phyloP scores from a whole-genome alignment of 2,329 filamentous ascomycete species.

The Fusarium caatingaense region DNA sequence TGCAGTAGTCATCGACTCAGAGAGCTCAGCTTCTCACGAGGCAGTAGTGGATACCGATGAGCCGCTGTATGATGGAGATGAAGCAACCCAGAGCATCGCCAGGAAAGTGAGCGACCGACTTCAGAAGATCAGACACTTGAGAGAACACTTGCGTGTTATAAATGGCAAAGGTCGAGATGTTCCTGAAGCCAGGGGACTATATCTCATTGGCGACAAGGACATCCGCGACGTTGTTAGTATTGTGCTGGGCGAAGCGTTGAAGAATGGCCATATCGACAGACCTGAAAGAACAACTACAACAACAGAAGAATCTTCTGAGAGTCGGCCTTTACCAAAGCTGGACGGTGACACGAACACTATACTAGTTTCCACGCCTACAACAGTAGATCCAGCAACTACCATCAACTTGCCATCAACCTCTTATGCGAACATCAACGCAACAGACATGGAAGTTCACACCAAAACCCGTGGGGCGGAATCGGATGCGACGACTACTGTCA shows the following conservation, averaged over 20 bases:
- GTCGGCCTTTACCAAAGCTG: slow-evolving; percentile 31
- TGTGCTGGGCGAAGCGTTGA: slow-evolving; percentile 32
- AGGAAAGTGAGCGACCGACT: slow-evolving; percentile 40
- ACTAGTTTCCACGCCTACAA: slow-evolving; percentile 36
- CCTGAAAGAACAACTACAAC: slow-evolving; percentile 13
- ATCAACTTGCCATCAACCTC: slow-evolving; percentile 50
- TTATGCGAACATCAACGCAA: slow-evolving; percentile 43
- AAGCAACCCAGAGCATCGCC: slow-evolving; percentile 26
- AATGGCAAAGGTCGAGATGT: slow-evolving; percentile 26
- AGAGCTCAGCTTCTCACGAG: background rate
- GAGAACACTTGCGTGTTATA: slow-evolving; percentile 29
- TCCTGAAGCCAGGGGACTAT: slow-evolving; percentile 27
- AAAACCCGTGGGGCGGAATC: slow-evolving; percentile 33
- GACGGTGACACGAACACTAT: slow-evolving; percentile 42
- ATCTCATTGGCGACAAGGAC: slow-evolving; percentile 40
- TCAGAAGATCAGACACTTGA: slow-evolving; percentile 25
- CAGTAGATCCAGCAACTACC: slow-evolving; percentile 50
- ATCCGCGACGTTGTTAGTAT: slow-evolving; percentile 42
- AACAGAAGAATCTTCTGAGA: slow-evolving; percentile 6
- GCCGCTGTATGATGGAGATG: slow-evolving; percentile 14
- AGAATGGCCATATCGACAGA: background rate
- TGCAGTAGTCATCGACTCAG: background rate
- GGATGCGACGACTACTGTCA: slow-evolving; percentile 44
- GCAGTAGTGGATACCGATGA: background rate
- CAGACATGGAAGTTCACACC: slow-evolving; percentile 38